A percentile compares a stretch with the other conserved stretches of the same genome.
These are phyloP conservation scores for Musa balbisiana DNA, from an alignment of 202 grass and related monocot species.

Conservation along the genomic window DNA sequence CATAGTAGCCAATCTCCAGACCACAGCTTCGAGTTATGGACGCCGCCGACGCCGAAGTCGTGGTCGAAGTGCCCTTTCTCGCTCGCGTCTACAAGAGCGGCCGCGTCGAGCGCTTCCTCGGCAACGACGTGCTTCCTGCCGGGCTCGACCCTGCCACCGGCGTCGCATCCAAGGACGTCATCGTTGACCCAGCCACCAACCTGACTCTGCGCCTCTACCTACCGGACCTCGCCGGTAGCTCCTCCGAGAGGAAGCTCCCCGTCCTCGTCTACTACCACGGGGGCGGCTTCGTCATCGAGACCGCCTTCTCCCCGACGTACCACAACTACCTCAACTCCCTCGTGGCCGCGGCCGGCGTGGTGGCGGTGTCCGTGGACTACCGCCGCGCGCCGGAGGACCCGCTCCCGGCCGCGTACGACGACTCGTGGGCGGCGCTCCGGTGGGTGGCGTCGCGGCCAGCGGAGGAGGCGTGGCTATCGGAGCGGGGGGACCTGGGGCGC, in stretches of 20 bases:
- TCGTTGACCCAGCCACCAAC: conserved; percentile 25
- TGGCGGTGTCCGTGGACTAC: conserved; percentile 40
- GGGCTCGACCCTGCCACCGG: conserved; percentile 33
- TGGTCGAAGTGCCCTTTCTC: no score
- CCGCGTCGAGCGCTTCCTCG: conserved; percentile 58
- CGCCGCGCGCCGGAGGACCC: conserved; percentile 41
- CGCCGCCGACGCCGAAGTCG: no score
- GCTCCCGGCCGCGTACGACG: conserved; percentile 29
- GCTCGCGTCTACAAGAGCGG: conserved; percentile 19
- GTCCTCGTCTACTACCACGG: conserved; percentile 45
- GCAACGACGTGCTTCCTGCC: conserved; percentile 33
- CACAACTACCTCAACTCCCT: conserved; percentile 45
- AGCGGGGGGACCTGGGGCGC: conserved; percentile 13
- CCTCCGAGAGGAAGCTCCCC: conserved; percentile 30
- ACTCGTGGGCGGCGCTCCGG: conserved; percentile 22
- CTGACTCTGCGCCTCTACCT: conserved; percentile 54
- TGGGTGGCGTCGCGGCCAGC: conserved; percentile 21
- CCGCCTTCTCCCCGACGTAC: conserved; percentile 24
- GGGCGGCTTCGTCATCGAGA: conserved; percentile 28
- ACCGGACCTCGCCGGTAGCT: conserved; percentile 28
- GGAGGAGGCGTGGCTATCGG: conserved; percentile 14
- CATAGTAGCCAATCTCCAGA: no score
- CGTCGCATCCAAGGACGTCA: conserved; percentile 18
- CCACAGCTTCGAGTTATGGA: no score
- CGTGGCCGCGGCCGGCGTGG: conserved; percentile 17